Evolutionary conservation across 371 early-diverging fungal species (phyloP), one percentile per base, ranked within the genome.

Genomic region (Fennellomyces sp.): DNA sequence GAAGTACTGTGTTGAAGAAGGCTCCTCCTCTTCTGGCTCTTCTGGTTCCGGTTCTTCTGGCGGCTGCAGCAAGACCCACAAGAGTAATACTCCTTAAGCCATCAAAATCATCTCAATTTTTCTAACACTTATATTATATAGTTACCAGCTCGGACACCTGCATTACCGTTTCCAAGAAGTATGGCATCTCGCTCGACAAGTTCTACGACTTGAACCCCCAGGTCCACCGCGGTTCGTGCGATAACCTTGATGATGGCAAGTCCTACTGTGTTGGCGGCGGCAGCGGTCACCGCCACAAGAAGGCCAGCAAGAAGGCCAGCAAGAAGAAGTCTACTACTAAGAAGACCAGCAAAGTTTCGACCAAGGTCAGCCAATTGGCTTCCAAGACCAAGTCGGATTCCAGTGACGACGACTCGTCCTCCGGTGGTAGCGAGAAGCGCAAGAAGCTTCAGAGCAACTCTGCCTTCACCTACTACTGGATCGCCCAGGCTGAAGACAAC

Each of bases 401-500:
- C 0, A n/a, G 25, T n/a, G n/a, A n/a, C 23, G 49, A 26, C 15
- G 59, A 59, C 41, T 50, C 38, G 0, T 28, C 58, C 39, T 63
- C 64, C 12, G 52, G 56, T 13, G 45, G 48, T 3, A 64, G 61
- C 26, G 68, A 63, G 25, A 64, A 68, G 41, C 66, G 77, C 25
- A 76, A 73, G 68, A 57, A 69, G 51, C 56, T 80, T 39, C 80
- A 80, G 60, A 61, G 58, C 39, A 35, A 51, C 11, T 59, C 73
- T 49, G 75, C 68, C 8, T 73, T 80, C 56, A 80, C 80, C 19
- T 80, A 80, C 54, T 80, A 80, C 70, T 80, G 80, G 80, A 80
- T 76, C 54, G 80, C 80, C 48, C 66, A 68, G 27, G 70, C 68
- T 12, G 58, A 64, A 26, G 73, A 74, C 39, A 75, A 76, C 60